These are phyloP conservation scores for Thermothielavioides terrestris DNA, from an alignment of 495 filamentous ascomycete species.

Conservation along the genomic window DNA sequence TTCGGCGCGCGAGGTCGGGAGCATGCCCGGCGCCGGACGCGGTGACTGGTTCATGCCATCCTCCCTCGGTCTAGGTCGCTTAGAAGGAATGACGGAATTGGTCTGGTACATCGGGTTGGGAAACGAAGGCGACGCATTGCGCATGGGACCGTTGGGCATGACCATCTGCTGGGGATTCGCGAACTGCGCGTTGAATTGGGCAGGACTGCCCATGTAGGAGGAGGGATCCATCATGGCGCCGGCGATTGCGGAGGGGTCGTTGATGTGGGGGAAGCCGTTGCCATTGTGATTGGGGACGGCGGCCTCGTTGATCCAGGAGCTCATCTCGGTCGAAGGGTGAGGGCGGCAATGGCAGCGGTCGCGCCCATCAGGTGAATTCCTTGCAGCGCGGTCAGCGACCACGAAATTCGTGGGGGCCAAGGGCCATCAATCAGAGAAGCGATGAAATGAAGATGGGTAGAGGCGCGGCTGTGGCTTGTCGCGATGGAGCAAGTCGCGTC, in stretches of 20 bases:
- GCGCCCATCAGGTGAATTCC: slow-evolving; percentile 42
- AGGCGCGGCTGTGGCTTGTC: slow-evolving; percentile 37
- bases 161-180: slow-evolving; percentile 56
- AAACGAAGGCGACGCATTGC: slow-evolving; percentile 73
- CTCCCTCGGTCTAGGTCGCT: slow-evolving; percentile 72
- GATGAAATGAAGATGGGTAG: slow-evolving; percentile 32
- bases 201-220: slow-evolving; percentile 43
- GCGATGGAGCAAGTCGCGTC: slow-evolving; percentile 49
- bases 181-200: slow-evolving; percentile 46
- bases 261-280: slow-evolving; percentile 62
- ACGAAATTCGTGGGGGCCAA: slow-evolving; percentile 24
- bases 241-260: slow-evolving; percentile 42
- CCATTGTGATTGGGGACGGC: slow-evolving; percentile 67
- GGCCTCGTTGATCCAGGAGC: slow-evolving; percentile 75
- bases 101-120: slow-evolving; percentile 61
- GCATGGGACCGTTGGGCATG: slow-evolving; percentile 77
- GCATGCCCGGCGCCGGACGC: slow-evolving; percentile 60
- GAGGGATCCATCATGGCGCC: slow-evolving; percentile 49
- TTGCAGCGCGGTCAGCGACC: slow-evolving; percentile 41
- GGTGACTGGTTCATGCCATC: slow-evolving; percentile 80
- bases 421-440: slow-evolving; percentile 24
- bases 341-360: slow-evolving; percentile 22
- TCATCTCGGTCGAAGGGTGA: slow-evolving; percentile 47
- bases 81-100: slow-evolving; percentile 77
- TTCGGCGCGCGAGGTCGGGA: slow-evolving; percentile 80